Evolutionary conservation across 345 rosid species (phyloP).

Genomic region (Euphorbia tirucalli): DNA sequence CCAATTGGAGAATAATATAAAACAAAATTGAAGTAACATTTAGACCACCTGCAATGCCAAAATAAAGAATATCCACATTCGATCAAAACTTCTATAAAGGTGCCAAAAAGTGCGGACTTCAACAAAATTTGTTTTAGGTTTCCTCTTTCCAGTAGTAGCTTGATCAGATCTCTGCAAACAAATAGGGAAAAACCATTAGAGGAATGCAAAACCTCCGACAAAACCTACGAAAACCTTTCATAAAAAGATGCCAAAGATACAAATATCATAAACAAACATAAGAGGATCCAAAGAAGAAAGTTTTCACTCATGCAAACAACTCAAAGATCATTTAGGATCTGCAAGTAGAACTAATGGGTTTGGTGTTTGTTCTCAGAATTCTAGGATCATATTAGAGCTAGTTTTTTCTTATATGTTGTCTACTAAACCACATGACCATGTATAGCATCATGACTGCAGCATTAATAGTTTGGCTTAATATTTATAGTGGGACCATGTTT

Average conservation of each 20-base stretch:
- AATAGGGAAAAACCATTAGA: neutral
- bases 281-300: neutral
- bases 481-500: too few species aligned
- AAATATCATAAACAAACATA: neutral
- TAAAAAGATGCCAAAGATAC: neutral
- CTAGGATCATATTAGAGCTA: too few species aligned
- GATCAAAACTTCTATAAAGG: conserved; percentile 89
- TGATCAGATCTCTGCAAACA: conserved; percentile 54
- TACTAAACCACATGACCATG: too few species aligned
- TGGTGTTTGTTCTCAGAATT: too few species aligned
- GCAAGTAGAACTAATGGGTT: too few species aligned
- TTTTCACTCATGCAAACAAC: neutral
- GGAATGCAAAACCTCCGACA: neutral
- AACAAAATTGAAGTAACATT: conserved; percentile 12
- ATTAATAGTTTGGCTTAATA: too few species aligned
- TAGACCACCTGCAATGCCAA: conserved; percentile 77
- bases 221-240: neutral
- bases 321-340: too few species aligned
- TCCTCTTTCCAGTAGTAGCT: conserved; percentile 44
- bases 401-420: too few species aligned
- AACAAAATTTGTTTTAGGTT: conserved; percentile 96
- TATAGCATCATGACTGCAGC: too few species aligned
- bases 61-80: conserved; percentile 94
- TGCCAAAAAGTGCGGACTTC: conserved; percentile 97
- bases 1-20: conserved; percentile 10